Evolutionary conservation across 202 grass and related monocot species (phyloP).

Genomic region (Carex sylvatica): DNA sequence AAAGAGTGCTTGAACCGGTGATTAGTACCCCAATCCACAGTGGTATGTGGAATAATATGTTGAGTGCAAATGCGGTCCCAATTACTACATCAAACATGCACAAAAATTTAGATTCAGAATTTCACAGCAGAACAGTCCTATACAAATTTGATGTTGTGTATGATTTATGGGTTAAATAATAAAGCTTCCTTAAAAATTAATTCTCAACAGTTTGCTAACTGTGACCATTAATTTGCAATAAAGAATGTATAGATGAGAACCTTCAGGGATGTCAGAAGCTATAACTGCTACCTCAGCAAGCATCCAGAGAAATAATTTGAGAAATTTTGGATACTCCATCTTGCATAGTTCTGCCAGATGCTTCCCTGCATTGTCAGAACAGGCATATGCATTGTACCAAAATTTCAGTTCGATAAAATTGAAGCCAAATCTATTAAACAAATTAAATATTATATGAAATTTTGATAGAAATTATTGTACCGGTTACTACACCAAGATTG

Average conservation of each 20-base stretch:
- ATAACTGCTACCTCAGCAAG: slow-evolving; percentile 70
- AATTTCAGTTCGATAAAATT: too few relatives aligned
- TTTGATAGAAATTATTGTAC: slow-evolving; percentile 17
- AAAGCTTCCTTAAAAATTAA: not conserved
- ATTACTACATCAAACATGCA: slow-evolving; percentile 42
- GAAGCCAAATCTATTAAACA: too few relatives aligned
- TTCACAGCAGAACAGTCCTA: not conserved
- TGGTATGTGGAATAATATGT: slow-evolving; percentile 74
- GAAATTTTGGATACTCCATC: slow-evolving; percentile 36
- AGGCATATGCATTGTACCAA: too few relatives aligned
- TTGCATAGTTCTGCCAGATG: slow-evolving; percentile 34
- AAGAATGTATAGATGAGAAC: slow-evolving; percentile 15
- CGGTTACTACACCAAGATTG: slow-evolving; percentile 67
- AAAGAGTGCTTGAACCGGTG: slow-evolving; percentile 61
- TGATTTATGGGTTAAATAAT: not conserved
- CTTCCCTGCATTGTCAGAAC: slow-evolving; percentile 12
- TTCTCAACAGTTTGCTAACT: not conserved
- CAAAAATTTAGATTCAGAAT: not conserved
- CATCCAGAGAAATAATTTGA: slow-evolving; percentile 56
- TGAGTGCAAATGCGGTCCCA: slow-evolving; percentile 77
- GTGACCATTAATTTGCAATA: not conserved
- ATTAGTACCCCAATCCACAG: slow-evolving; percentile 72
- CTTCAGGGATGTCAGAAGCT: slow-evolving; percentile 76
- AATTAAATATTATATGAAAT: too few relatives aligned
- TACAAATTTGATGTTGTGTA: too few relatives aligned